Evolutionary conservation across 2,329 filamentous ascomycete genomes (phyloP).

Genomic region (Cordyceps pruinosa): DNA sequence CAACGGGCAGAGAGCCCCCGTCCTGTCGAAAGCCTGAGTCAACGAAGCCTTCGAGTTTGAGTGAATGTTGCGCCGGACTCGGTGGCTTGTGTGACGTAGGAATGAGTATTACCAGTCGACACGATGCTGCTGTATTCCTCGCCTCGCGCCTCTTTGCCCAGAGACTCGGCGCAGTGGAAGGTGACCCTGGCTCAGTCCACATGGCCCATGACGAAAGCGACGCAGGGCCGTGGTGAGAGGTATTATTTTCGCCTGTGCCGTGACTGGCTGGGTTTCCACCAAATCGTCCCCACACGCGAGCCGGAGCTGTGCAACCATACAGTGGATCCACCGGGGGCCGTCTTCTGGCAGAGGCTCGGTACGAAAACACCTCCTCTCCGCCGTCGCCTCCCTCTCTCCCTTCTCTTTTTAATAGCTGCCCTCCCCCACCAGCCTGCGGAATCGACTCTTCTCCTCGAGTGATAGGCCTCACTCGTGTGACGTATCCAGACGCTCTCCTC

Average conservation of each 20-base stretch:
- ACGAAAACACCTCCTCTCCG: slow-evolving; percentile 24
- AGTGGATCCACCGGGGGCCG: slow-evolving; percentile 6
- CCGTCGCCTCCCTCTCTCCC: slow-evolving; percentile 16
- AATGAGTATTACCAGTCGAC: background rate
- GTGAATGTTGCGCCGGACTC: background rate
- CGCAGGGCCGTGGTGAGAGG: too few species aligned
- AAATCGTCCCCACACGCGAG: slow-evolving; percentile 7
- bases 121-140: background rate
- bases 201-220: slow-evolving; percentile 24
- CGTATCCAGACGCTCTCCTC: slow-evolving; percentile 21
- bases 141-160: background rate
- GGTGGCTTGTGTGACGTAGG: background rate
- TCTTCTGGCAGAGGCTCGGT: slow-evolving; percentile 3
- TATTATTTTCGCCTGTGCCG: slow-evolving; percentile 22
- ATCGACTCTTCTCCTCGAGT: slow-evolving; percentile 10
- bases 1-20: background rate
- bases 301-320: slow-evolving; percentile 11
- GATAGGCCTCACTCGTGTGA: slow-evolving; percentile 12
- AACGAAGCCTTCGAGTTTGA: too few species aligned
- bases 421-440: slow-evolving; percentile 18
- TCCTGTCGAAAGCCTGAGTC: background rate
- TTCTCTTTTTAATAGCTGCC: slow-evolving; percentile 20
- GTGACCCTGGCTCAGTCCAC: background rate
- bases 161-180: slow-evolving; percentile 10
- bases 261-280: slow-evolving; percentile 7